A percentile compares a stretch with the other conserved stretches of the same genome.
These are phyloP conservation scores for Candida golubevii DNA, from an alignment of 805 yeast genomes.

Conservation along the genomic window DNA sequence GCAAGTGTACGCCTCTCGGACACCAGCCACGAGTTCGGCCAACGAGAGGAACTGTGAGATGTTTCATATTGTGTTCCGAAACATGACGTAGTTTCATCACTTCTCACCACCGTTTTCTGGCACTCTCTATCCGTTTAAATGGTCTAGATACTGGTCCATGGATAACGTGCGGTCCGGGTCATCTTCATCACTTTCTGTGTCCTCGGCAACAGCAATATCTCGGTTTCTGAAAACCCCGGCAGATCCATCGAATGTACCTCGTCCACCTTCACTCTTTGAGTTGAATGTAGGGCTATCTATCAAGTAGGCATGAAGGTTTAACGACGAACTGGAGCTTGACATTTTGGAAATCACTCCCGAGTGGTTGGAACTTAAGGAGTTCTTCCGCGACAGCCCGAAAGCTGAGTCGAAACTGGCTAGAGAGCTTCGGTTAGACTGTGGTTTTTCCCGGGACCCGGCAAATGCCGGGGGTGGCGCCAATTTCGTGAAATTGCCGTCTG, in stretches of 20 bases:
- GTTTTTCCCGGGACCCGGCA: constrained; percentile 12
- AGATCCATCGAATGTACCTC: too few species aligned
- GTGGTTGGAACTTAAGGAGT: constrained; percentile 23
- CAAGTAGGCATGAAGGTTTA: constrained; percentile 40
- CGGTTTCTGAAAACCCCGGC: too few species aligned
- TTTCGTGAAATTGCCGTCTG: constrained; percentile 12
- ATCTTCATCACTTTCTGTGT: not conserved
- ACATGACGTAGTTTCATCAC: too few species aligned
- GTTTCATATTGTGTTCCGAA: too few species aligned
- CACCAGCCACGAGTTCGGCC: too few species aligned
- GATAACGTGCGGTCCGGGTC: constrained; percentile 17
- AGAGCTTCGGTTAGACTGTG: constrained; percentile 10
- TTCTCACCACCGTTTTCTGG: not conserved
- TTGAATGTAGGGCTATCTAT: constrained; percentile 27
- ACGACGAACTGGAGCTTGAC: constrained; percentile 37
- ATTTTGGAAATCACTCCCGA: constrained; percentile 28
- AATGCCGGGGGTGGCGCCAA: constrained; percentile 39
- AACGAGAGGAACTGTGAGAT: too few species aligned
- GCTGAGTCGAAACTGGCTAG: constrained; percentile 12
- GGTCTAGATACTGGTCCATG: constrained; percentile 16
- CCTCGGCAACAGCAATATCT: too few species aligned
- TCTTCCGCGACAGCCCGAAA: constrained; percentile 17
- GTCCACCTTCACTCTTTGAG: too few species aligned
- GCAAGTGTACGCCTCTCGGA: too few species aligned
- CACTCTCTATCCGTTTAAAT: not conserved